These are phyloP conservation scores for Nitzschia sp. DNA, from an alignment of 108 stramenopile species.

Conservation along the genomic window DNA sequence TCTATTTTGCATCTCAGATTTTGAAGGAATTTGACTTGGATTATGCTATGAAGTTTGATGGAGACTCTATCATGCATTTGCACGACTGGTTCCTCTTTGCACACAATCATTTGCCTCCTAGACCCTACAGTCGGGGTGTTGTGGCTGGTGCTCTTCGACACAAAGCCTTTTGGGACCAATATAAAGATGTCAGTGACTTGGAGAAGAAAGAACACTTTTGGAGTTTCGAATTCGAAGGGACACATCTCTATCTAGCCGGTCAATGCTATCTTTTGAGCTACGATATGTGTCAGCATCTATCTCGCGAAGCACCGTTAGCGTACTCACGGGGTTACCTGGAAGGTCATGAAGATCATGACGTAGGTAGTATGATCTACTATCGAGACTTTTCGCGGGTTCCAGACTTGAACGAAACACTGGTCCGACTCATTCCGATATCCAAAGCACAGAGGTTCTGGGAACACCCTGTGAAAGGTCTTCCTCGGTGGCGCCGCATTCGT, in stretches of 20 bases:
- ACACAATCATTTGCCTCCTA: conserved; percentile 37
- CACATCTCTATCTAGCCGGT: conserved; percentile 53
- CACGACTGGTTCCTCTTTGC: conserved; percentile 50
- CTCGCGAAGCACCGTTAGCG: conserved; percentile 27
- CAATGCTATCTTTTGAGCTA: conserved; percentile 42
- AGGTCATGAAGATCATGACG: conserved; percentile 56
- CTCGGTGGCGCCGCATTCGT: conserved; percentile 39
- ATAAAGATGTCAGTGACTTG: background rate
- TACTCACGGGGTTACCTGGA: conserved; percentile 27
- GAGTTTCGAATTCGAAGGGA: conserved; percentile 32
- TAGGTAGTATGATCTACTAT: conserved; percentile 40
- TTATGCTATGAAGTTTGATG: conserved; percentile 51
- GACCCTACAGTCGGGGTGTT: conserved; percentile 30
- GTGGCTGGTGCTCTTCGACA: conserved; percentile 46
- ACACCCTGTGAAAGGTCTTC: conserved; percentile 51
- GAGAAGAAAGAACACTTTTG: conserved; percentile 31
- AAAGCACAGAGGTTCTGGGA: conserved; percentile 54
- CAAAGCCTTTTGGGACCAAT: conserved; percentile 43
- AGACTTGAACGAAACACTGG: background rate
- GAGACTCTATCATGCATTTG: conserved; percentile 45
- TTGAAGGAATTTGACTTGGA: conserved; percentile 28
- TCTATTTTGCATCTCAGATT: conserved; percentile 39
- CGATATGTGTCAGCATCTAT: conserved; percentile 35
- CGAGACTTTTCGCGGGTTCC: conserved; percentile 14
- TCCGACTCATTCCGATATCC: conserved; percentile 19